Percentiles rank a stretch among this genome's conserved stretches.
Conservation (phyloP, 495 filamentous ascomycete genomes). For the Aspergillus wentii region DNA sequence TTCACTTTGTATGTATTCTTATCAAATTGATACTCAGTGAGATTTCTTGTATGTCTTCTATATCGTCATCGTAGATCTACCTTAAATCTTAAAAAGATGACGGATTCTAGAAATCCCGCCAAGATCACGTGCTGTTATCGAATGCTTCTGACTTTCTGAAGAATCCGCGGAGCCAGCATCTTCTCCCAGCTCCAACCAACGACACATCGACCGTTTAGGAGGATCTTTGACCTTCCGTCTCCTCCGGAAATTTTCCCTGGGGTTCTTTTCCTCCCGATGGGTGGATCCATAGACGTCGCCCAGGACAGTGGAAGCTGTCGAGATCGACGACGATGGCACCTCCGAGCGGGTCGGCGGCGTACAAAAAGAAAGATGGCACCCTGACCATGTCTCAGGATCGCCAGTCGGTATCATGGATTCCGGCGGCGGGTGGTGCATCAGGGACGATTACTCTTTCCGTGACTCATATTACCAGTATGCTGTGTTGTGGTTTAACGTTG, state of each 20-base stretch:
- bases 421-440: constrained; percentile 45
- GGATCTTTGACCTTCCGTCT: constrained; percentile 19
- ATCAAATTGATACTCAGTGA: no score
- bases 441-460: constrained; percentile 64
- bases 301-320: constrained; percentile 42
- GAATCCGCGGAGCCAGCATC: no score
- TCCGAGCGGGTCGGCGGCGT: constrained; percentile 66
- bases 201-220: constrained; percentile 13
- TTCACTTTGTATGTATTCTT: no score
- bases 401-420: constrained; percentile 74
- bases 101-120: no score
- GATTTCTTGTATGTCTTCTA: no score
- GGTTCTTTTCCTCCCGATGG: constrained; percentile 38
- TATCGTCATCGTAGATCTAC: no score
- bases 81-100: no score
- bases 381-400: constrained; percentile 67
- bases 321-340: constrained; percentile 47
- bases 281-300: constrained; percentile 30
- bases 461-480: constrained; percentile 70
- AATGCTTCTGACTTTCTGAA: no score
- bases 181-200: constrained; percentile 9
- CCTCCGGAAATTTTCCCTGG: constrained; percentile 14
- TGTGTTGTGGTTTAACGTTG: neutral
- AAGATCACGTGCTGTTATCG: no score
- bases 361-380: constrained; percentile 95